Base-by-base conservation (phyloP, 2,329 filamentous ascomycete genomes). In the Phyllosticta capitalensis region DNA sequence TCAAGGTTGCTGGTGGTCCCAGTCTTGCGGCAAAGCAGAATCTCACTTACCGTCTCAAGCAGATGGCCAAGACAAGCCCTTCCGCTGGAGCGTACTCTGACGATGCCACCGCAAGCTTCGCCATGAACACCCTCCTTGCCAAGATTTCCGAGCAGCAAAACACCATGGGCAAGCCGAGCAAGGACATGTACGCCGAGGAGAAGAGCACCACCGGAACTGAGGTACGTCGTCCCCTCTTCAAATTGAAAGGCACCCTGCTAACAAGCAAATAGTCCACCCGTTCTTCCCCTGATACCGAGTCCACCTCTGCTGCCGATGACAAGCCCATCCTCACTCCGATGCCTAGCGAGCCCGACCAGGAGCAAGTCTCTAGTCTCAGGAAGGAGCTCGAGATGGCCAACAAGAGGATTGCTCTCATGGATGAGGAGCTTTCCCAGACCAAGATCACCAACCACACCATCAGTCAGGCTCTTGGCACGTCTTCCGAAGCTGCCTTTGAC, bases 331-430 rank as follows among this genome's bases (percentile, higher is more conserved):
- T 45, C 17, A 45, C 38, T 45, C 38, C 38, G 14, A 45, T 45
- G 38, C 38, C 14, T n/a, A 45, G 38, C 38, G 38, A 53, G 28
- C 20, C 45, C 20, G 52, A n/a, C 49, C 56, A 24, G 19, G 50
- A 59, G 33, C 52, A 49, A 30, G 24, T 26, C n/a, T 24, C 17
- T 55, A 83, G 83, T 56, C 77, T 92, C 60, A 89, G 88, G 75
- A 74, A 85, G 56, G 83, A 91, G 72, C 81, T 92, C 56, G 85
- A 86, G 51, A 80, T 84, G 62, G 87, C 88, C 38, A 83, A 88
- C 62, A 84, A 79, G 69, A 82, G 86, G 67, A 88, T 92, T 67
- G 82, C 80, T 52, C 85, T 83, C 60, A 84, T 91, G 68, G 86
- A 88, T 61, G 81, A 88, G 58, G 86, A 90, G 74, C 79, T 90